Base-by-base conservation (phyloP, 1,284 basidiomycete species). In the Grifola frondosa region DNA sequence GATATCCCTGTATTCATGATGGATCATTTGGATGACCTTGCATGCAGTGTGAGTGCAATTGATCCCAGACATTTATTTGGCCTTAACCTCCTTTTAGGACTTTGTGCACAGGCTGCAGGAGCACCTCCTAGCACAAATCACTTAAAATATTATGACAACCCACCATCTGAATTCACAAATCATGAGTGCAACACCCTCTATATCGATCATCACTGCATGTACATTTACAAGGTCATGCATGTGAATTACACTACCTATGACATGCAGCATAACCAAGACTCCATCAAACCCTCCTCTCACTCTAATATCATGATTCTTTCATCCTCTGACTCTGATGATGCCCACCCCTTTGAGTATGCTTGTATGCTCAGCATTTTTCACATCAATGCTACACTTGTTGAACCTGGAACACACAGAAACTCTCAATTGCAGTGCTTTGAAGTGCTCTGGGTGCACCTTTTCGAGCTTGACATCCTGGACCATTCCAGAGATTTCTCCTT, bases 231-330 rank as follows among this genome's bases (percentile, higher is more conserved):
- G 15, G 49, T 45, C 1, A 33, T 65, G 21, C 47, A 52, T 0
- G 44, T 74, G 31, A 69, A 73, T 37, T 74, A 68, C 49, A 74
- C 68, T 0, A 72, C 68, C 5, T 74, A 75, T 40, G 62, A 75
- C 35, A 32, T 69, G 7, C 54, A 56, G 4, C 54, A 60, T 5
- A 53, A 54, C 12, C 62, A 65, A 36, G 71, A 74, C 36, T 56
- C 53, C 0, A 44, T 74, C 35, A 71, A 68, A 37, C 63, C 60
- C 1, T 29, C 49, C 2, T 58, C 53, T 4, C 53, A 57, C 25
- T 28, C 58, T 3, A 53, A 70, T 44, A 43, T 73, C 17, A 69
- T 72, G 62, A 48, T 67, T 2, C 46, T 53, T 4, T 53, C 59
- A 8, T 10, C 26, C n/a, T 10, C 10, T 21, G 35, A 21, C n/a